Evolutionary conservation across 345 rosid genomes (phyloP).

Genomic region (Nasturtium officinale): DNA sequence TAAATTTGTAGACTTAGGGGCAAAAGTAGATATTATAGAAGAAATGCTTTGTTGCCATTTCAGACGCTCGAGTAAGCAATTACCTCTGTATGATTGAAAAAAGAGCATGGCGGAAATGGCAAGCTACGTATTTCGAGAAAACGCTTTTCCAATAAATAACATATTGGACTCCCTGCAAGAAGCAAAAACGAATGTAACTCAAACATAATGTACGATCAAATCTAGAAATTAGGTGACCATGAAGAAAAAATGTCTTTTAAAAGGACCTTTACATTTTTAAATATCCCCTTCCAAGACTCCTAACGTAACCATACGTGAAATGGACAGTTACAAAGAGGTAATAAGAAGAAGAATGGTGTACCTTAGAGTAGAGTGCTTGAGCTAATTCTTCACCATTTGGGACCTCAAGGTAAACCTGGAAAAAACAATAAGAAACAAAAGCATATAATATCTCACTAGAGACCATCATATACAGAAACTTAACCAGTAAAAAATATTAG

Average conservation of each 20-base stretch:
- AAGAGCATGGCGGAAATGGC: slow-evolving; percentile 87
- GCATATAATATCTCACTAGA: slow-evolving; percentile 1
- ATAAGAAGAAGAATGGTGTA: slow-evolving; percentile 14
- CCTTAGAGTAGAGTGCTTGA: slow-evolving; percentile 87
- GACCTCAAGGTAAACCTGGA: slow-evolving; percentile 86
- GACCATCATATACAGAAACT: slow-evolving; percentile 10
- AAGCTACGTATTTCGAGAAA: slow-evolving; percentile 64
- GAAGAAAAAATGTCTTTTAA: slow-evolving; percentile 1
- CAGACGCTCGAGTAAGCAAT: slow-evolving; percentile 18
- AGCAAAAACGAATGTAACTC: neutral
- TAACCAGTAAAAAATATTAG: slow-evolving; percentile 1
- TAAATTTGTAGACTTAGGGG: slow-evolving; percentile 2
- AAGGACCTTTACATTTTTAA: slow-evolving; percentile 8
- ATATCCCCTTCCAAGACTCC: neutral
- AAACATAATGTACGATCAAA: slow-evolving; percentile 2
- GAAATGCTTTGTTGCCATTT: neutral
- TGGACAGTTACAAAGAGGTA: neutral
- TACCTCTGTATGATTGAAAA: slow-evolving; percentile 87
- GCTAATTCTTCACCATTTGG: slow-evolving; percentile 81
- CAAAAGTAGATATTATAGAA: neutral
- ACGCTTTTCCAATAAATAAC: slow-evolving; percentile 78
- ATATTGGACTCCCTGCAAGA: slow-evolving; percentile 79
- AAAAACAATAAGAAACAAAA: slow-evolving; percentile 16
- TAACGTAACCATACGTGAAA: slow-evolving; percentile 4
- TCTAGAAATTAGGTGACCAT: slow-evolving; percentile 17